Evolutionary conservation across 352 stramenopile species (phyloP).

Genomic region (Pythium volutum): DNA sequence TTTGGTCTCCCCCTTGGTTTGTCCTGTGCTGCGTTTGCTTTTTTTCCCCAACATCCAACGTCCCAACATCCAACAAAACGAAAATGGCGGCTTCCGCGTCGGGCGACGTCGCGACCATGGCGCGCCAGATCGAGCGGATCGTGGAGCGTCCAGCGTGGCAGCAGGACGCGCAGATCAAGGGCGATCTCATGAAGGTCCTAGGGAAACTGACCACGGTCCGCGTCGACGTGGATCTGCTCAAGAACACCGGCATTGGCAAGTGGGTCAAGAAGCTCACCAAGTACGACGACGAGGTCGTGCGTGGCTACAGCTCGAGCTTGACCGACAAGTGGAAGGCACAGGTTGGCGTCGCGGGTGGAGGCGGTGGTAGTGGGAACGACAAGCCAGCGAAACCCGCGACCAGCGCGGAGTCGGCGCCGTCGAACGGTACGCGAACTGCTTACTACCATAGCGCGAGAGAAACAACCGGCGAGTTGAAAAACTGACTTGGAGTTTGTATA

Average conservation of each 20-base stretch:
- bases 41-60: no score
- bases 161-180: constrained; percentile 48
- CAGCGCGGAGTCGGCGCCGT: background rate
- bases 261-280: constrained; percentile 86
- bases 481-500: constrained; percentile 11
- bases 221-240: constrained; percentile 73
- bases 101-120: constrained; percentile 61
- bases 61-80: no score
- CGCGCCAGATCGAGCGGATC: constrained; percentile 64
- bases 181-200: constrained; percentile 66
- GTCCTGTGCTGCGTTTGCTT: background rate
- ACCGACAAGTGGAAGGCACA: constrained; percentile 82
- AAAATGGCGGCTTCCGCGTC: constrained; percentile 32
- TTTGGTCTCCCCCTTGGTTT: background rate
- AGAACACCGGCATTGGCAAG: constrained; percentile 74
- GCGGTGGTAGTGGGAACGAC: no score
- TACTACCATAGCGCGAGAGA: background rate
- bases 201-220: constrained; percentile 71
- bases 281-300: constrained; percentile 77
- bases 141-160: constrained; percentile 66
- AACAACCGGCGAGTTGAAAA: background rate
- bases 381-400: constrained; percentile 13
- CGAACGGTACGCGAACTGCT: constrained; percentile 1
- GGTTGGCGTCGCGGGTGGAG: constrained; percentile 44
- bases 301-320: constrained; percentile 75